Base-by-base conservation (phyloP, 2,329 filamentous ascomycete genomes). In the Rhynchosporium agropyri region DNA sequence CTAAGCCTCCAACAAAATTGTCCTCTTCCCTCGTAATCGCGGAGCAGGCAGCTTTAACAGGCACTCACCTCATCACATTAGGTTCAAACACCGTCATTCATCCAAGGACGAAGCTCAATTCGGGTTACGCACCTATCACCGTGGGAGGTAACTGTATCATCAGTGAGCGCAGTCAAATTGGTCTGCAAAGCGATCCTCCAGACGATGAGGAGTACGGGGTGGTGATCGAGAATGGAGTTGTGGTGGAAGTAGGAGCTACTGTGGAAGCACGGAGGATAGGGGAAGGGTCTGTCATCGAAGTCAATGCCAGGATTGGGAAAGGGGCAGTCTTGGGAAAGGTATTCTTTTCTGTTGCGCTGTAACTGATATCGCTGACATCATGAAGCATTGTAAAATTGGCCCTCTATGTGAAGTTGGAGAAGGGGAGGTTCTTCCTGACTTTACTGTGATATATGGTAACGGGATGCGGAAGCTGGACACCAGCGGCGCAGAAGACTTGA, bases 71-170 rank as follows among this genome's bases (percentile, higher is more conserved):
- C 1, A 91, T 99, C 67, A 88, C 86, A 50, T 86, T 98, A 66
- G 88, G 88, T 62, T 83, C 90, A 29, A 88, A 92, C 72, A 88
- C 86, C 3, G 84, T 97, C 6, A 78, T 99, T n/a, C 94, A 98
- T 72, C 93, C 95, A 0, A 90, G 93, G 55, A 85, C 88, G 15
- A 87, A 88, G 65, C 83, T 97, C 62, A 90, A 92, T 71, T 89
- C 94, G 8, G 86, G 87, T 62, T 82, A 89, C 58, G 92, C 92
- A 4, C 88, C 92, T 49, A 87, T 98, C 68, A 87, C 87, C 33
- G 84, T 96, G 64, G 92, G 93, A 31, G 87, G 91, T 63, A 87
- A 89, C 58, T 95, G 90, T 71, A 89, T 97, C 51, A 82, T 98
- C 49, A 86, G 89, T 69, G 95, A 98, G 77, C 79, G 85, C 62